phyloP scores from a whole-genome alignment of 2,329 filamentous ascomycete species.

The Rutstroemia sp. region DNA sequence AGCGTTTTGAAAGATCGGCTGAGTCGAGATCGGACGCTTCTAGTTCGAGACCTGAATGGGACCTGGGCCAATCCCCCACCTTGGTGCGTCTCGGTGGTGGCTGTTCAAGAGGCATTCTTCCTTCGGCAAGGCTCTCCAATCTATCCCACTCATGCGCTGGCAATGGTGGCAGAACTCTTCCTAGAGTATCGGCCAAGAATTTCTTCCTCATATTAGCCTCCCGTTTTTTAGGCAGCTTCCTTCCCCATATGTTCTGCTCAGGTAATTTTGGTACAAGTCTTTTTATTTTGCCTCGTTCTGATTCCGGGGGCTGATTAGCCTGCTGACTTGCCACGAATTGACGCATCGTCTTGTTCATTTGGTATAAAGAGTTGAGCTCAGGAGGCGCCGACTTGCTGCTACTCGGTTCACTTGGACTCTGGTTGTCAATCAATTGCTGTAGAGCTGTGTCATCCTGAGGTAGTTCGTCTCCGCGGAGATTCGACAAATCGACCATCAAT shows the following conservation, averaged over 20 bases:
- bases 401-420: background rate
- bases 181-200: conserved; percentile 40
- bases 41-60: background rate
- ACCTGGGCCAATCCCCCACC: background rate
- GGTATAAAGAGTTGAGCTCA: background rate
- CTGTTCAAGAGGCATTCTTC: conserved; percentile 13
- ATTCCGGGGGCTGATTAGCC: conserved; percentile 11
- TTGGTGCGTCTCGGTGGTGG: conserved; percentile 18
- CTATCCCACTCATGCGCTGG: conserved; percentile 47
- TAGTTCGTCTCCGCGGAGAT: conserved; percentile 25
- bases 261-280: conserved; percentile 33
- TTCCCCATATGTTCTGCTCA: conserved; percentile 42
- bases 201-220: conserved; percentile 37
- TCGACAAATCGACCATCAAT: conserved; percentile 37
- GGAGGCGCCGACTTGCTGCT: background rate
- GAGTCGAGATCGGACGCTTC: no score
- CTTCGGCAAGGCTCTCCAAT: conserved; percentile 40
- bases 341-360: background rate
- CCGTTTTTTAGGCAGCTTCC: conserved; percentile 34
- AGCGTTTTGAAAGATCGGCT: no score
- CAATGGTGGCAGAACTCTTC: conserved; percentile 48
- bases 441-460: conserved; percentile 37
- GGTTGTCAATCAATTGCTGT: conserved; percentile 23
- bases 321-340: conserved; percentile 16
- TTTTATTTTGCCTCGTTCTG: conserved; percentile 1